A percentile compares a stretch with the other conserved stretches of the same genome.
Evolutionary conservation across 768 basidiomycete genomes (phyloP).

Genomic region (Daedaleopsis nitida): DNA sequence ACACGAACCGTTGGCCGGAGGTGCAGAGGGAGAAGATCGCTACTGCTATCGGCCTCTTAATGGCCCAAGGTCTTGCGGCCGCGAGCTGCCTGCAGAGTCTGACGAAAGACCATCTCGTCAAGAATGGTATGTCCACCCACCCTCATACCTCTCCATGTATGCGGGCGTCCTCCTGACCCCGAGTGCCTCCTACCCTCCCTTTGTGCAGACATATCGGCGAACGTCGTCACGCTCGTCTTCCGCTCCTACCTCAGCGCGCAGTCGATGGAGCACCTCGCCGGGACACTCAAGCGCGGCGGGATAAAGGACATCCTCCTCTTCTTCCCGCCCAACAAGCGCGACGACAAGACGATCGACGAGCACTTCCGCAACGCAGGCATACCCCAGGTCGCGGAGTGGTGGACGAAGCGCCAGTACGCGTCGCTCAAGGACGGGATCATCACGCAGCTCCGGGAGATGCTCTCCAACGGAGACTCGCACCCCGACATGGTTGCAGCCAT

Average conservation of each 20-base stretch:
- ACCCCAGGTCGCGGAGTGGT: constrained; percentile 88
- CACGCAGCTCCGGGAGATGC: constrained; percentile 67
- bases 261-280: constrained; percentile 87
- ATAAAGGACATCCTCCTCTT: constrained; percentile 85
- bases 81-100: constrained; percentile 79
- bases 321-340: constrained; percentile 85
- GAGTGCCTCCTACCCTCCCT: background rate
- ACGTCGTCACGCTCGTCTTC: constrained; percentile 77
- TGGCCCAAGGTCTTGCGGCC: constrained; percentile 81
- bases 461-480: constrained; percentile 65
- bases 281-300: constrained; percentile 79
- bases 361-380: constrained; percentile 85
- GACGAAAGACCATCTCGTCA: constrained; percentile 92
- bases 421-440: constrained; percentile 79
- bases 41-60: constrained; percentile 76
- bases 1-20: constrained; percentile 81
- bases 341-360: constrained; percentile 72
- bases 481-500: constrained; percentile 77
- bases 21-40: constrained; percentile 83
- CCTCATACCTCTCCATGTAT: background rate
- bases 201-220: constrained; percentile 69
- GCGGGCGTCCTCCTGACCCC: background rate
- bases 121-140: constrained; percentile 65
- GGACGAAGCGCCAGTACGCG: constrained; percentile 85
- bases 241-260: constrained; percentile 80